Percentiles rank a stretch among this genome's conserved stretches.
phyloP scores from a whole-genome alignment of 768 basidiomycete genomes.

The Candolleomyces efflorescens region DNA sequence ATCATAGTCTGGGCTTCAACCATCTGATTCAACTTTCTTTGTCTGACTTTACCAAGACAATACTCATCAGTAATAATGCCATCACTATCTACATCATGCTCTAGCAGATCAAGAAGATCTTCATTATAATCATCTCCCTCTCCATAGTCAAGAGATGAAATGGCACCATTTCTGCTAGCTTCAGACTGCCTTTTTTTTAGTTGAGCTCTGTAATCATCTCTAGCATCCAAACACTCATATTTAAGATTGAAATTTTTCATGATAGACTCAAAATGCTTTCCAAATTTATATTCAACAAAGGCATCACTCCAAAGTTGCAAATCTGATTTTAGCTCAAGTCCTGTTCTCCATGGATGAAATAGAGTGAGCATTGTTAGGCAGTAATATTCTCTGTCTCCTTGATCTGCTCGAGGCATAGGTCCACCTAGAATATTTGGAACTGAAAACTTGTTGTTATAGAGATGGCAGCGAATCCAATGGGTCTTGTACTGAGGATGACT shows the following conservation, averaged over 20 bases:
- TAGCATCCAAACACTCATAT: slow-evolving; percentile 2
- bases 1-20: too few species aligned
- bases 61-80: too few species aligned
- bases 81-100: too few species aligned
- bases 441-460: not conserved
- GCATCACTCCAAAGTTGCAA: not conserved
- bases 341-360: slow-evolving; percentile 23
- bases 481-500: slow-evolving; percentile 19
- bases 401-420: slow-evolving; percentile 22
- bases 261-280: not conserved
- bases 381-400: slow-evolving; percentile 1
- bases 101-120: too few species aligned
- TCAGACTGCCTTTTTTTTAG: too few species aligned
- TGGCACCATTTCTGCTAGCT: too few species aligned
- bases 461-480: slow-evolving; percentile 15
- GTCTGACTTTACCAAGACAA: too few species aligned
- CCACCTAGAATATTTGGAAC: slow-evolving; percentile 27
- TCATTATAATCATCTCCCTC: too few species aligned
- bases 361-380: slow-evolving; percentile 7
- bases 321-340: slow-evolving; percentile 15
- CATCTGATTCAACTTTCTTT: too few species aligned
- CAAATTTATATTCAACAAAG: not conserved
- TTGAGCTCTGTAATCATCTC: not conserved
- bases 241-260: slow-evolving; percentile 2
- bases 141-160: too few species aligned